Base-by-base conservation (phyloP, 768 basidiomycete species). In the Suillus alpinus region DNA sequence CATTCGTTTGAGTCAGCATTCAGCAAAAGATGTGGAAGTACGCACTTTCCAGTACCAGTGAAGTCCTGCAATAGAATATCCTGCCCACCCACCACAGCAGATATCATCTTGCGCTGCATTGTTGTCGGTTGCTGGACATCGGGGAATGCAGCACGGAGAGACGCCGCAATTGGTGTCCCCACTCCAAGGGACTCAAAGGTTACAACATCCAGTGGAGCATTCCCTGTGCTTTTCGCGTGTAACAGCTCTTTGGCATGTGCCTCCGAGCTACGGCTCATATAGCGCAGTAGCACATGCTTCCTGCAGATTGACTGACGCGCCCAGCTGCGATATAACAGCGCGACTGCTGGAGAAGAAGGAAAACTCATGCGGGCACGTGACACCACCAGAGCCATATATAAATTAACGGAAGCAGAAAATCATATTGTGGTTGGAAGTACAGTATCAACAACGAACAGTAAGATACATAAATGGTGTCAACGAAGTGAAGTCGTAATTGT, bases 41-140 rank as follows among this genome's bases (percentile, higher is more conserved):
- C 88, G 62, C 69, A 91, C 91, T 92, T 92, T 76, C 90, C 91
- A 49, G 86, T 84, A 5, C 91, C 91, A n/a, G 91, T 89, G 29
- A 76, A 75, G 63, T 91, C 90, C 63, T 83, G 86, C 57, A 92
- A 65, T 14, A 91, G 72, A 18, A 92, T 77, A 69, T 92, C 86
- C 66, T 81, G 80, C 7, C 79, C 80, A 20, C 69, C 68, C 34
- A 87, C 61, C 9, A 90, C 77, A 18, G 85, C 88, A 3, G 83
- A 82, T 59, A 92, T 86, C 57, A 91, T 82, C 56, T 75, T 74
- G 46, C 70, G 75, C 68, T 92, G 90, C 36, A 81, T 80, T 13
- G 75, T 71, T 0, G 90, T 92, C 3, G 89, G 88, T 40, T 71
- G 60, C 61, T 74, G 69, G 32, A 91, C 78, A 57, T 79, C 75